Conservation (phyloP, 148 eudicot genomes). For the Mesembryanthemum crystallinum region DNA sequence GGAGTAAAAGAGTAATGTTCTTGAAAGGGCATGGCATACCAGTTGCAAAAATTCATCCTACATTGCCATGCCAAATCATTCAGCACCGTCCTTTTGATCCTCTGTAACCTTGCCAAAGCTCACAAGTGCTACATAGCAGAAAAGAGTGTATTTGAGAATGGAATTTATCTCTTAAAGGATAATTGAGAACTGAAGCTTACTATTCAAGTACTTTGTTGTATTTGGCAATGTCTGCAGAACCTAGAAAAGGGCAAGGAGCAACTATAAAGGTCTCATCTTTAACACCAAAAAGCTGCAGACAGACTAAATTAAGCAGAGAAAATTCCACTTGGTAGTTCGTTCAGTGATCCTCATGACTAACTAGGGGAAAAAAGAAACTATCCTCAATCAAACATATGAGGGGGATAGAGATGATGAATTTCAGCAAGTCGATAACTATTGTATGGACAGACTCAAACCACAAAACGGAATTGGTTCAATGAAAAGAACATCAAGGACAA, state of each 20-base stretch:
- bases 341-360: neutral
- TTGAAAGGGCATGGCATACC: conserved; percentile 30
- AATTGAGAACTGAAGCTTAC: conserved; percentile 35
- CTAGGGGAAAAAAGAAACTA: neutral
- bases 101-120: conserved; percentile 52
- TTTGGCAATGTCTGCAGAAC: conserved; percentile 55
- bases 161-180: neutral
- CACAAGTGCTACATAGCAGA: conserved; percentile 51
- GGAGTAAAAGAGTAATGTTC: no score
- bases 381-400: no score
- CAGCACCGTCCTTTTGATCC: conserved; percentile 45
- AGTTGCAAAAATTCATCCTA: conserved; percentile 58
- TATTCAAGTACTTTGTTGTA: conserved; percentile 48
- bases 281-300: neutral
- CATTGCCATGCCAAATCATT: conserved; percentile 36
- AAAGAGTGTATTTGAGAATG: neutral
- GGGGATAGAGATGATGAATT: no score
- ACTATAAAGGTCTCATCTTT: neutral
- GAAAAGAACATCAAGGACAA: neutral
- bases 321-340: neutral
- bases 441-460: no score
- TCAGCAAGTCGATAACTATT: no score
- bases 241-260: conserved; percentile 22
- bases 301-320: neutral
- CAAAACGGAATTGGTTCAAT: no score